These are phyloP conservation scores for Daldinia decipiens DNA, from an alignment of 495 filamentous ascomycete species.

Conservation along the genomic window DNA sequence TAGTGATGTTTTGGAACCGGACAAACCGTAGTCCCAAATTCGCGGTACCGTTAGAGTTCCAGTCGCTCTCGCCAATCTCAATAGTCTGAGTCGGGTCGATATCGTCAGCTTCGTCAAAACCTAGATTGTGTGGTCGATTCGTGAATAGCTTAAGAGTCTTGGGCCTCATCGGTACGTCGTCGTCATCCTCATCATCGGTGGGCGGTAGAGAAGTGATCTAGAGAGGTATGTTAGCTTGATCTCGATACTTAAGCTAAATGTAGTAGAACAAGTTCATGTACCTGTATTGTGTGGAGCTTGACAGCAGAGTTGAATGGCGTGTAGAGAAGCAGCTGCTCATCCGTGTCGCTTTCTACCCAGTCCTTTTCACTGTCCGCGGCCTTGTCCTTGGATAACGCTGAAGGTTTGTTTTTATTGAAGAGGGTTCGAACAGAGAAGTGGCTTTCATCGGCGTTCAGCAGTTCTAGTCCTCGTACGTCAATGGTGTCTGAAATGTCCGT, in stretches of 20 bases:
- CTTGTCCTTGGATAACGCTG: slow-evolving; percentile 71
- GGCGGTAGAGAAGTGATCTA: slow-evolving; percentile 86
- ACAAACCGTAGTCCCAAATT: slow-evolving; percentile 87
- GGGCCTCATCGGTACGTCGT: slow-evolving; percentile 85
- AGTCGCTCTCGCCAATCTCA: slow-evolving; percentile 76
- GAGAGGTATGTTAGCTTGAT: slow-evolving; percentile 26
- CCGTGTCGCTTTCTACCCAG: slow-evolving; percentile 99
- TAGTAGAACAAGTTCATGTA: slow-evolving; percentile 35
- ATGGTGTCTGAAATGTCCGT: slow-evolving; percentile 83
- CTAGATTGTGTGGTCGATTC: slow-evolving; percentile 87
- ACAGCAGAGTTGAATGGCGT: slow-evolving; percentile 88
- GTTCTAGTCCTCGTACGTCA: slow-evolving; percentile 80
- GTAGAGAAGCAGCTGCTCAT: slow-evolving; percentile 96
- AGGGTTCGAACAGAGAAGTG: slow-evolving; percentile 75
- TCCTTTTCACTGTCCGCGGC: slow-evolving; percentile 65
- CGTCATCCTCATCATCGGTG: slow-evolving; percentile 66
- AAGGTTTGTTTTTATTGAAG: slow-evolving; percentile 75
- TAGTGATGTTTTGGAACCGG: slow-evolving; percentile 94
- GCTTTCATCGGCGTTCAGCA: slow-evolving; percentile 83
- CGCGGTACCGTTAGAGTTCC: slow-evolving; percentile 91
- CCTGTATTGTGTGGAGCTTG: slow-evolving; percentile 87
- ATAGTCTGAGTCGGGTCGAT: slow-evolving; percentile 79
- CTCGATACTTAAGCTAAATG: slow-evolving; percentile 25
- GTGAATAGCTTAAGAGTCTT: slow-evolving; percentile 83
- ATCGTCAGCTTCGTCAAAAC: slow-evolving; percentile 95